These are phyloP conservation scores for Acanthamoeba quina DNA, from an alignment of 208 protist genomes.

Conservation along the genomic window DNA sequence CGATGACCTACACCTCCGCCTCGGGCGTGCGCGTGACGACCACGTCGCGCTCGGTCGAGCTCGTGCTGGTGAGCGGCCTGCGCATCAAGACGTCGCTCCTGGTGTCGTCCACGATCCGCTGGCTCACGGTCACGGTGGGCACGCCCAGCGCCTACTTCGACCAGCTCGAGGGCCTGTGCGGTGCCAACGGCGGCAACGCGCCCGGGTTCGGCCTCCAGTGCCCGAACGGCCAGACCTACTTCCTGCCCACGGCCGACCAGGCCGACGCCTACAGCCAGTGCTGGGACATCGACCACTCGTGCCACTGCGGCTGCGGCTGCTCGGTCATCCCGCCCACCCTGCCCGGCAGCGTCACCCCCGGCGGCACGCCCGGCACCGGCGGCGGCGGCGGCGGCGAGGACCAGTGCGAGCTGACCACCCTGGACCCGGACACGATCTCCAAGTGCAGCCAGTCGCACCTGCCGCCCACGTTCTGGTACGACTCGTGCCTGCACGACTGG, in stretches of 20 bases:
- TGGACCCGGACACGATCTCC: constrained; percentile 13
- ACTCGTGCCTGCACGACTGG: constrained; percentile 38
- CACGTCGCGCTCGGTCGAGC: background rate
- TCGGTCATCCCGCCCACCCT: background rate
- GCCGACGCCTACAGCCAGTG: background rate
- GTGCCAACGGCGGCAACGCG: background rate
- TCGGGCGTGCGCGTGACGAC: background rate
- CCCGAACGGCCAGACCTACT: background rate
- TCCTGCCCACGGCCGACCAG: background rate
- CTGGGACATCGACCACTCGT: constrained; percentile 21
- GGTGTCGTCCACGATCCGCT: background rate
- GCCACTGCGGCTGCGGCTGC: constrained; percentile 41
- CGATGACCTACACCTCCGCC: background rate
- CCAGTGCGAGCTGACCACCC: constrained; percentile 18
- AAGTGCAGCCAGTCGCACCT: constrained; percentile 25
- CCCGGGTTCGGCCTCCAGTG: constrained; percentile 46
- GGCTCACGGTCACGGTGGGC: constrained; percentile 41
- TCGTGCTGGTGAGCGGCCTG: constrained; percentile 31
- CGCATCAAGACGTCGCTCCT: constrained; percentile 25
- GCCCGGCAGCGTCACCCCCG: constrained; percentile 25
- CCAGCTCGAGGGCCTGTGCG: constrained; percentile 38
- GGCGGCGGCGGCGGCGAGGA: background rate
- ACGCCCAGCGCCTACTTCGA: constrained; percentile 33
- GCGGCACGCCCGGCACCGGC: constrained; percentile 16
- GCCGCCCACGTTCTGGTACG: constrained; percentile 56